Evolutionary conservation across 2,329 filamentous ascomycete genomes (phyloP).

Genomic region (Xylariaceae sp.): DNA sequence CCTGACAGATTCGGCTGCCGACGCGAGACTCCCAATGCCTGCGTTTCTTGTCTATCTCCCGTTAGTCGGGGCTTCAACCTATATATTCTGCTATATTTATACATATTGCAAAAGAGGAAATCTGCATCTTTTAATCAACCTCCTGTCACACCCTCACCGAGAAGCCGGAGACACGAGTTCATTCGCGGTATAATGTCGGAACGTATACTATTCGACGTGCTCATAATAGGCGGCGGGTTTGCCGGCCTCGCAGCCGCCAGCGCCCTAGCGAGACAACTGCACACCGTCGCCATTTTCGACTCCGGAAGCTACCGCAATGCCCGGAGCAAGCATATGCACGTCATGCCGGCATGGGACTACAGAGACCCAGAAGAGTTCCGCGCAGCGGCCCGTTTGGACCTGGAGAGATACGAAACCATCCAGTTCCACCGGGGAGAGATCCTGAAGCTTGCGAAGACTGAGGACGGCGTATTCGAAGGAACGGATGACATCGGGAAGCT

Average conservation of each 20-base stretch:
- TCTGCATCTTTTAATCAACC: too few species aligned
- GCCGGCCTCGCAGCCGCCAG: conserved; percentile 2
- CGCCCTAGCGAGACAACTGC: conserved; percentile 1
- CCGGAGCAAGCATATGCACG: conserved; percentile 6
- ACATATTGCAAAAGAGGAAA: too few species aligned
- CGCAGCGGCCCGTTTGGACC: not conserved
- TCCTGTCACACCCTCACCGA: too few species aligned
- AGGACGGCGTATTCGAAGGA: conserved; percentile 18
- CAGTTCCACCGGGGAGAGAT: conserved; percentile 6
- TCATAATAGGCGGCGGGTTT: conserved; percentile 11
- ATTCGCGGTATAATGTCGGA: too few species aligned
- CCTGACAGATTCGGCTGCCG: too few species aligned
- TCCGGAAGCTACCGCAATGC: conserved; percentile 11
- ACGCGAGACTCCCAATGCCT: too few species aligned
- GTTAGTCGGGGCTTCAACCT: too few species aligned
- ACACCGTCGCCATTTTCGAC: conserved; percentile 13
- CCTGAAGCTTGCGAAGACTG: conserved; percentile 3
- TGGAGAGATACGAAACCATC: conserved; percentile 10
- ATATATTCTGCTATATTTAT: too few species aligned
- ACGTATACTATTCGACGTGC: not conserved
- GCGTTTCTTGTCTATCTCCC: too few species aligned
- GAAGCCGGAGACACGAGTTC: too few species aligned
- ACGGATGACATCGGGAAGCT: conserved; percentile 39
- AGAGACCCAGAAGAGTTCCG: conserved; percentile 10
- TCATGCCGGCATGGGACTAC: conserved; percentile 17